A percentile compares a stretch with the other conserved stretches of the same genome.
These are phyloP conservation scores for Nannochloris sp. DNA, from an alignment of 139 green algal genomes.

Conservation along the genomic window DNA sequence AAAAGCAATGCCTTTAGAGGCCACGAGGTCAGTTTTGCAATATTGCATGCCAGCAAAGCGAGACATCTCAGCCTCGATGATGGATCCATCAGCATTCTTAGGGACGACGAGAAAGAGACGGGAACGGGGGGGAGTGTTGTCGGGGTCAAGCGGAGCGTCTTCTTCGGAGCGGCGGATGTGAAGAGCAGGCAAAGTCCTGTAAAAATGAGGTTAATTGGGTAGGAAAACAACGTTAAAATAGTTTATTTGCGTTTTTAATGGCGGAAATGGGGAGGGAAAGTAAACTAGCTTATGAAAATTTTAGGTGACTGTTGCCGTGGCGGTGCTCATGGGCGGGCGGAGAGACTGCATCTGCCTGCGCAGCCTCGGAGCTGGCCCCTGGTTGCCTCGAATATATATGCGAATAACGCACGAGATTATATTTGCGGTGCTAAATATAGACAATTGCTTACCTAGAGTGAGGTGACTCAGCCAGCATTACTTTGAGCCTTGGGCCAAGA, in stretches of 20 bases:
- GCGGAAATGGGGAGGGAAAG: neutral
- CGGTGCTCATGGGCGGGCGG: no score
- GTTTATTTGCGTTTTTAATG: neutral
- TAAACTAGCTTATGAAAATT: no score
- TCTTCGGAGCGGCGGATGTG: neutral
- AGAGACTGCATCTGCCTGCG: no score
- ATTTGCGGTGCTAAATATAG: no score
- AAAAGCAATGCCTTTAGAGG: slow-evolving; percentile 80
- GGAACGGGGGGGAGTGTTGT: slow-evolving; percentile 77
- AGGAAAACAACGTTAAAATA: neutral
- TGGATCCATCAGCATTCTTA: slow-evolving; percentile 59
- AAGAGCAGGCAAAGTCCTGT: neutral
- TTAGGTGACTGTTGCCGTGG: no score
- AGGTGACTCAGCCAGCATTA: slow-evolving; percentile 79
- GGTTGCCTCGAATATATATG: no score
- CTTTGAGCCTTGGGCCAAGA: slow-evolving; percentile 75
- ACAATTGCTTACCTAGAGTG: slow-evolving; percentile 25
- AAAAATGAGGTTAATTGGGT: neutral
- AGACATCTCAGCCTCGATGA: slow-evolving; percentile 66
- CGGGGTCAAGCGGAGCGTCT: slow-evolving; percentile 48
- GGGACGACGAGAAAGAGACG: slow-evolving; percentile 87
- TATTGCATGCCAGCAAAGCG: slow-evolving; percentile 74
- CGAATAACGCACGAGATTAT: no score
- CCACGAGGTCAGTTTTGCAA: slow-evolving; percentile 87
- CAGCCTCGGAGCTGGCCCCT: no score